These are phyloP conservation scores for Moniliella sp. DNA, from an alignment of 1,284 basidiomycete genomes.

Conservation along the genomic window DNA sequence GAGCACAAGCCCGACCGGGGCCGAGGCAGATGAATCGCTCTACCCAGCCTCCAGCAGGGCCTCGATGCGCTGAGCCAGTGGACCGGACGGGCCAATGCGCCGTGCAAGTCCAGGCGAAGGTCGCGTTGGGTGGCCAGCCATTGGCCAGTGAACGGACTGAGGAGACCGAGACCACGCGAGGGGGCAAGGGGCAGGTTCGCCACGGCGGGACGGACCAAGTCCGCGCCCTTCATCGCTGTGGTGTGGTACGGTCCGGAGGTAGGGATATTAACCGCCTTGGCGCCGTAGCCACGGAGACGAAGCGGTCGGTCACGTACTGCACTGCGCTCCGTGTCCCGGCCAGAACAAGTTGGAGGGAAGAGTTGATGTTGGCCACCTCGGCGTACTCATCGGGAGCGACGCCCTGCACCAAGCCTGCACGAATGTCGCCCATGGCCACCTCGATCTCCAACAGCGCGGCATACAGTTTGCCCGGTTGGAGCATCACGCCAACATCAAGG, in stretches of 20 bases:
- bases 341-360: slow-evolving; percentile 25
- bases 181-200: slow-evolving; percentile 16
- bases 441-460: slow-evolving; percentile 14
- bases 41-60: slow-evolving; percentile 15
- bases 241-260: slow-evolving; percentile 29
- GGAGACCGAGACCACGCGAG: too few relatives aligned
- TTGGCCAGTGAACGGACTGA: slow-evolving; percentile 6
- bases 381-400: slow-evolving; percentile 26
- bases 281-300: slow-evolving; percentile 18
- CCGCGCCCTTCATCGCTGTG: slow-evolving; percentile 13
- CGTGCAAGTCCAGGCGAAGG: slow-evolving; percentile 13
- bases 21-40: slow-evolving; percentile 27
- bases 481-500: slow-evolving; percentile 26
- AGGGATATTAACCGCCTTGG: slow-evolving; percentile 29
- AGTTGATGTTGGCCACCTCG: slow-evolving; percentile 29
- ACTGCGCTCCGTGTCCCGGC: slow-evolving; percentile 25
- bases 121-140: too few relatives aligned
- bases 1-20: slow-evolving; percentile 25
- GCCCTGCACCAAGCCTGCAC: slow-evolving; percentile 10
- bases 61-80: slow-evolving; percentile 19
- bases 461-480: slow-evolving; percentile 23
- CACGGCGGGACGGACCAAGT: slow-evolving; percentile 12
- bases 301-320: slow-evolving; percentile 20
- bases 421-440: slow-evolving; percentile 12
- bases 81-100: slow-evolving; percentile 15